Base-by-base conservation (phyloP, 2,329 filamentous ascomycete genomes). In the Boeremia lycopersici region DNA sequence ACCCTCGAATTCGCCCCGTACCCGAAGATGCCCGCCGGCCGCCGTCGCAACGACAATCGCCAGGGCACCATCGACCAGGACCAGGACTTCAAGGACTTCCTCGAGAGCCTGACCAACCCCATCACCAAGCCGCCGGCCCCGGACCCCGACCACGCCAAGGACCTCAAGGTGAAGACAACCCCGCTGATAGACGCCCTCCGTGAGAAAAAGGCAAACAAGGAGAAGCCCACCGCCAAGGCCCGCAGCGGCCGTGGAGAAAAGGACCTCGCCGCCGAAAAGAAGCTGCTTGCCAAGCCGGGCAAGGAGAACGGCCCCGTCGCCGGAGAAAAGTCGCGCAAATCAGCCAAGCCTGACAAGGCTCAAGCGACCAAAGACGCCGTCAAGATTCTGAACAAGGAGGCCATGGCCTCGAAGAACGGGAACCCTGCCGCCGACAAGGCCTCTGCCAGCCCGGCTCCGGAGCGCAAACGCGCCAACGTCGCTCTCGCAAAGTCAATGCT, bases 51-150 rank as follows among this genome's bases (percentile, higher is more conserved):
- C 48, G 95, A 99, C 78, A 86, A 87, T 48, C 87, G 93, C 12
- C 91, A 96, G 73, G 95, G 93, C 48, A 96, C 92, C 3, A 98
- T 99, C 63, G 95, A 99, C 67, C 92, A 96, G 72, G 95, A 99
- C 69, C 87, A 91, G 0, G 95, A 98, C 65, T 99, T 97, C 67
- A 96, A 97, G 79, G 86, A 88, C 25, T 99, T 98, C 72, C 82
- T 99, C 7, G 90, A 96, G 73, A 89, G 85, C 48, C 82, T 98
- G 41, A 96, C 93, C 1, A 91, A 96, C 63, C 85, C 84, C 2
- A 81, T 86, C 56, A 75, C 77, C n/a, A 87, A 84, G 67, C 75
- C 84, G 11, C 68, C 78, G 9, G 75, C 79, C 23, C 77, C 82
- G 25, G 82, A 85, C 29, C 83, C 82, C 35, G 74, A 82, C 3